Base-by-base conservation (phyloP, 2,329 filamentous ascomycete species). In the Microascus cirrosus region DNA sequence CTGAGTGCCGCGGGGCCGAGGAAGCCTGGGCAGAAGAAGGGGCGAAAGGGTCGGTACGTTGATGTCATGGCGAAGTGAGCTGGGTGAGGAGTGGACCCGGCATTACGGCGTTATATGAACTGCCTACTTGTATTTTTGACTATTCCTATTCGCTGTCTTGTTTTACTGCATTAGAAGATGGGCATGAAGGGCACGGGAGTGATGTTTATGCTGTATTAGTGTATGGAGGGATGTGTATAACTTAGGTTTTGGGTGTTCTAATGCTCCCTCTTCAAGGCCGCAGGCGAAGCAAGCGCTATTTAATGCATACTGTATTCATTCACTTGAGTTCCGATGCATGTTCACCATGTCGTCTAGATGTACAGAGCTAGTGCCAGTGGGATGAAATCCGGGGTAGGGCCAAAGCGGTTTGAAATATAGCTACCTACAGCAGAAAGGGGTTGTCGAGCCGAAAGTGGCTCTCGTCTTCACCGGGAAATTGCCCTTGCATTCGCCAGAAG, bases 31-130 rank as follows among this genome's bases (percentile, higher is more conserved):
- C 74, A 67, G 62, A 88, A 83, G 70, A 90, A 87, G 70, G 77
- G 82, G 65, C 90, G 90, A 76, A 96, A 91, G 77, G 84, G 90
- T 34, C 79, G 92, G 32, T 99, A 99, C 76, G 86, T 99, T 34
- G 94, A 99, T 79, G 90, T 99, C 60, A 96, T 97, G 91, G 88
- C 87, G 11, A 86, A 89, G 66, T 80, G 72, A 60, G 24, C 12
- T 24, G 28, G 13, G 39, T 45, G 13, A 7, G 18, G 39, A 18
- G 12, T n/a, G n/a, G 15, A 45, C 39, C 13, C 39, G 18, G 39
- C 15, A 45, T 45, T 45, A 45, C 13, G 39, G 39, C 8, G 39
- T 45, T 45, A n/a, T 15, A 18, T 45, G 39, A 7, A n/a, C 15
- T 2, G 39, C 11, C 18, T 7, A n/a, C 39, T 45, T 45, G 39